Base-by-base conservation (phyloP, 2,329 filamentous ascomycete species). In the Arthrobotrys entomopaga region DNA sequence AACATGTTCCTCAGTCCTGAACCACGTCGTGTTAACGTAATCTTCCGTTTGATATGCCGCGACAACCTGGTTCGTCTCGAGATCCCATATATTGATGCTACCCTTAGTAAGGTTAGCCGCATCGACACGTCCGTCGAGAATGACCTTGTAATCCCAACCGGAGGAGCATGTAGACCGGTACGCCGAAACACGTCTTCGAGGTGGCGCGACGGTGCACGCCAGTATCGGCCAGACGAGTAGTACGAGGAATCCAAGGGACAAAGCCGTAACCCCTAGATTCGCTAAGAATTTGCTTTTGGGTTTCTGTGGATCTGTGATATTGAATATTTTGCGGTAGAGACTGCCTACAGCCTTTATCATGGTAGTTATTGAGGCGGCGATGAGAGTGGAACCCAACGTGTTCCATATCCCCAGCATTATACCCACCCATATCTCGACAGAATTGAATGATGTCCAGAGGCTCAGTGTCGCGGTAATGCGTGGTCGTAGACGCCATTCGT, bases 321-420 rank as follows among this genome's bases (percentile, higher is more conserved):
- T 46, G 42, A 46, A 46, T 46, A n/a, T 46, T 13, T 19, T 20
- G 16, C n/a, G 5, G 19, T 19, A 19, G 19, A 19, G 2, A 5
- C 22, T 22, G 16, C 48, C 19, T 20, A 13, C 13, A 4, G 16
- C 22, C 24, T 13, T 42, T n/a, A 43, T 29, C 5, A 58, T 26
- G 15, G 57, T 1, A 0, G 24, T n/a, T 1, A 46, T 13, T 15
- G 26, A 43, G 13, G 53, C 3, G 1, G 24, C 15, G 13, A 64
- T 42, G 11, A 74, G 22, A 10, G 43, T 54, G 1, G n/a, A 6
- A 2, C 69, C 69, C 13, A 40, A 48, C 15, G 63, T 15, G 24
- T 74, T 74, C 20, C 19, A 66, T 11, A 74, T 46, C 7, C 69
- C 61, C 11, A 74, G 61, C 69, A 74, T 74, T 7, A 74, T 63